Conservation (phyloP, 306 rosid species). For the Fagus sylvatica region DNA sequence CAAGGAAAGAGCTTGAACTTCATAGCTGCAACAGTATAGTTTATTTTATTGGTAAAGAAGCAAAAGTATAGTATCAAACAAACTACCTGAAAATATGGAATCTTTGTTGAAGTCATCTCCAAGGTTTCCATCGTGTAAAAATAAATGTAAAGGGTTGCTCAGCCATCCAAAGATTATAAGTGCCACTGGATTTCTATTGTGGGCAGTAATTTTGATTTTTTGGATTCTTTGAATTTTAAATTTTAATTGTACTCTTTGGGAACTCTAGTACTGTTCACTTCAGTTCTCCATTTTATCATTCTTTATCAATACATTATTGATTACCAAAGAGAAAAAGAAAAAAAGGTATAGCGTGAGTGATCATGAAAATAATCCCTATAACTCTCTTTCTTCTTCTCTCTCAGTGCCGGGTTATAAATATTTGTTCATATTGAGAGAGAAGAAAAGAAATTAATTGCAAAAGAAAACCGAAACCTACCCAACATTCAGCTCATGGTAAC, state of each 20-base stretch:
- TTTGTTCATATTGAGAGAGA: no score
- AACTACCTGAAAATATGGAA: constrained; percentile 89
- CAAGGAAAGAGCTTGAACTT: no score
- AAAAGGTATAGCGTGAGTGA: not conserved
- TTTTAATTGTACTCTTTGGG: not conserved
- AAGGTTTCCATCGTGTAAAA: constrained; percentile 74
- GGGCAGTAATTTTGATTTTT: not conserved
- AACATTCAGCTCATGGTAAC: no score
- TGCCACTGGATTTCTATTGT: not conserved
- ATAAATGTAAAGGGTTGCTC: constrained; percentile 16
- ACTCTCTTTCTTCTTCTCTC: not conserved
- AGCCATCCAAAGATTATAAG: constrained; percentile 20
- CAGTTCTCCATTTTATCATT: not conserved
- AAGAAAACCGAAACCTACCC: no score
- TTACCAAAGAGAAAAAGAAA: not conserved
- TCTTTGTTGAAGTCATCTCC: constrained; percentile 96
- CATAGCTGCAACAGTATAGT: not conserved
- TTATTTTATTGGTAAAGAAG: no score
- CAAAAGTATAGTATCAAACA: not conserved
- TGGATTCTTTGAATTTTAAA: not conserved
- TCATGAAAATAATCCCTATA: not conserved
- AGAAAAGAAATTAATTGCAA: no score
- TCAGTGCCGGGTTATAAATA: not conserved
- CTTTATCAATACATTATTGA: not conserved
- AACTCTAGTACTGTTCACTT: not conserved